Conservation (phyloP, 345 rosid genomes). For the Bruguiera parviflora region DNA sequence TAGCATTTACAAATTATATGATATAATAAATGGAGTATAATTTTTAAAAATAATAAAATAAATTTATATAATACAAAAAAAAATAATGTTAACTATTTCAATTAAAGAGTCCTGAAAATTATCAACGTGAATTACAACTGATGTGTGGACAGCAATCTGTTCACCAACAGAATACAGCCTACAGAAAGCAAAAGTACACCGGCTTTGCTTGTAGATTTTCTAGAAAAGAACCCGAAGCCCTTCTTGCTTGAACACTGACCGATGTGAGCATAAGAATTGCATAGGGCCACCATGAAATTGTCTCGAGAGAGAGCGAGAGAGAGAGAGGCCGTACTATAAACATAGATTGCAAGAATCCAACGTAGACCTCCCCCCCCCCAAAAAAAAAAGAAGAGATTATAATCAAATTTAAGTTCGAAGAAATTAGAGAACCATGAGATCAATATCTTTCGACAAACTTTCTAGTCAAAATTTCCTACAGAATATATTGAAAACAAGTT, state of each 20-base stretch:
- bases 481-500: too few species aligned
- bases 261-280: slow-evolving; percentile 71
- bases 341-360: slow-evolving; percentile 9
- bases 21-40: too few species aligned
- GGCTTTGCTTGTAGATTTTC: slow-evolving; percentile 72
- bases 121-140: too few species aligned
- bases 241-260: slow-evolving; percentile 87
- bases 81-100: too few species aligned
- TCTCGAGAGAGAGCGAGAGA: slow-evolving; percentile 70
- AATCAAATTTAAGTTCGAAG: background rate
- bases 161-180: background rate
- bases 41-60: too few species aligned
- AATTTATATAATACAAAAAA: too few species aligned
- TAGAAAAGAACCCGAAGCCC: slow-evolving; percentile 82
- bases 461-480: too few species aligned
- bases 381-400: background rate
- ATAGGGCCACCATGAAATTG: slow-evolving; percentile 72
- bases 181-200: background rate
- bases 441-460: too few species aligned
- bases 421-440: too few species aligned
- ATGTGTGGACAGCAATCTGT: too few species aligned
- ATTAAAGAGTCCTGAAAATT: too few species aligned
- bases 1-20: too few species aligned
- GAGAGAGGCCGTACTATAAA: slow-evolving; percentile 69
- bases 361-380: background rate